Evolutionary conservation across 257 asterid species (phyloP).

Genomic region (Ajuga chamaepitys): DNA sequence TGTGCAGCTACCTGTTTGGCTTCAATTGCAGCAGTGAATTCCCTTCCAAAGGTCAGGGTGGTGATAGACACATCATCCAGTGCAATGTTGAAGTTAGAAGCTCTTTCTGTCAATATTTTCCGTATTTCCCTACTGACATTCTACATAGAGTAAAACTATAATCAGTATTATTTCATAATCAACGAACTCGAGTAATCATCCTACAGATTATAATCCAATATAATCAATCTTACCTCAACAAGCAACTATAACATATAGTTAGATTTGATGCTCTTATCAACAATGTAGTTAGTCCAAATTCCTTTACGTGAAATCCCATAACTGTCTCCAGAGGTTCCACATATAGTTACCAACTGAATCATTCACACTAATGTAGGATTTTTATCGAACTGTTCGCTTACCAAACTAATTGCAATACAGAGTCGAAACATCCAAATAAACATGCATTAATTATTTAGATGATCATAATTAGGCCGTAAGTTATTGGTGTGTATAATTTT

Average conservation of each 20-base stretch:
- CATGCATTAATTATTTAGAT: neutral
- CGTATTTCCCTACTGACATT: conserved; percentile 76
- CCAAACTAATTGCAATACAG: no score
- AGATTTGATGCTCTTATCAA: neutral
- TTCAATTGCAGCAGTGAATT: conserved; percentile 80
- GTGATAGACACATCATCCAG: conserved; percentile 87
- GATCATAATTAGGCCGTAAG: neutral
- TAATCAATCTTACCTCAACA: neutral
- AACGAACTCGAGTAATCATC: neutral
- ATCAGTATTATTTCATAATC: conserved; percentile 1
- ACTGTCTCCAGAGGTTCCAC: neutral
- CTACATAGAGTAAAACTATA: conserved; percentile 24
- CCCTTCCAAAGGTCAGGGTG: conserved; percentile 65
- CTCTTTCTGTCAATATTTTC: conserved; percentile 61
- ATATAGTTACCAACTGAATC: no score
- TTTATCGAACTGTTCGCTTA: no score
- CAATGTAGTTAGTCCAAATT: neutral
- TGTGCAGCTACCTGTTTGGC: conserved; percentile 92
- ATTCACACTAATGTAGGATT: no score
- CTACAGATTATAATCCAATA: neutral
- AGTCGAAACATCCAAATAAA: neutral
- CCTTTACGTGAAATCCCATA: no score
- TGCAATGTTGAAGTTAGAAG: conserved; percentile 72
- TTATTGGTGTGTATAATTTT: neutral
- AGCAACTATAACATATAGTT: neutral